Base-by-base conservation (phyloP, 306 rosid species). In the Dryas alaskensis region DNA sequence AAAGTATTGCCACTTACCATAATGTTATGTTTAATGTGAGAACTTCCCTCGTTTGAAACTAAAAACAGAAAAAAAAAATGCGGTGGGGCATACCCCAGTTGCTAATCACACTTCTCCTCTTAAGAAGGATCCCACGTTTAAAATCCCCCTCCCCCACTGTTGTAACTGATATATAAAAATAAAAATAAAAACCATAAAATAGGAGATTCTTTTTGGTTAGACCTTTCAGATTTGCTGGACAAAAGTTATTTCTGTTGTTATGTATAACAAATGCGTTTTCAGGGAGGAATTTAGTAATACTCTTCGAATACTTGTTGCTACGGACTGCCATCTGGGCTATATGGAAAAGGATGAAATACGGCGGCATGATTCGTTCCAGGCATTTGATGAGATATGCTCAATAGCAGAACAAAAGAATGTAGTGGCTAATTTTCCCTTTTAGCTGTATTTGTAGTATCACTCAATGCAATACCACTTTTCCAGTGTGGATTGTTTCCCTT, bases 261-360 rank as follows among this genome's bases (percentile, higher is more conserved):
- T 55, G 22, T 10, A 2, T 74, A 46, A 45, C 63, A 47, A 37
- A 76, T 5, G 52, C 60, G n/a, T 43, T 57, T 17, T 72, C 68
- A 89, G 93, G 91, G 98, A 76, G n/a, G 92, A 87, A 65, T 50
- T 74, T 5, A 82, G 79, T 67, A 63, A 87, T 80, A 91, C 95
- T 0, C 81, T 94, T 40, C 96, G 96, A 59, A 60, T 94, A 61
- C 97, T 94, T 19, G 89, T 94, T 46, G 98, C 98, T 8, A 91
- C 98, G 4, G 98, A 94, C 77, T 94, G 96, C 73, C 98, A 94
- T 82, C 81, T 94, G 55, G 98, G 98, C 6, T 94, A 94, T 76
- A 84, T 94, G 95, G 98, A 94, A 87, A 91, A 94, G 82, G 98
- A 94, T 78, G 98, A 94, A 81, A 69, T 94, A 49, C 89, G 98